Conservation (phyloP, 139 green algal genomes). For the Closterium sp. region DNA sequence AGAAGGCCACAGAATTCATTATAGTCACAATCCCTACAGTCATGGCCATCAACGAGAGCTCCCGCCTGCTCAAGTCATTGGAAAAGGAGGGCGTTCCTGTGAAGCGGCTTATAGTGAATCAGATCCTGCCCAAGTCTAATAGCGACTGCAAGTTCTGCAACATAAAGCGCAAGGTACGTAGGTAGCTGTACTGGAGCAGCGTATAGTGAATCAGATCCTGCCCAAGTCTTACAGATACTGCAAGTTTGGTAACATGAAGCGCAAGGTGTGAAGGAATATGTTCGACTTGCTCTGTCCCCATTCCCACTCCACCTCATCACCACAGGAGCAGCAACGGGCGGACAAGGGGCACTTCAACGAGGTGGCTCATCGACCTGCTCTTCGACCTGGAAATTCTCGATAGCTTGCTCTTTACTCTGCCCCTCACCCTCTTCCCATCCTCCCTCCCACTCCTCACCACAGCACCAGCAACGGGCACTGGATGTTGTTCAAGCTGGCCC, state of each 20-base stretch:
- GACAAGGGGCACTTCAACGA: no score
- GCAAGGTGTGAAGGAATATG: constrained; percentile 41
- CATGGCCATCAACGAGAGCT: constrained; percentile 89
- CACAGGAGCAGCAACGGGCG: no score
- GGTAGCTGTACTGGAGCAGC: no score
- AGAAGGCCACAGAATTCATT: constrained; percentile 84
- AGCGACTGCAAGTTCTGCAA: constrained; percentile 52
- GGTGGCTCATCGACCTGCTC: no score
- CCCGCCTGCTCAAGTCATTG: constrained; percentile 72
- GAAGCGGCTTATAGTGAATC: constrained; percentile 87
- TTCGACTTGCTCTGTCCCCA: no score
- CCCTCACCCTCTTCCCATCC: neutral
- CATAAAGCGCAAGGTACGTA: constrained; percentile 48
- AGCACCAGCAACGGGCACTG: constrained; percentile 86
- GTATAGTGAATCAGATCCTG: constrained; percentile 91
- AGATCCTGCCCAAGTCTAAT: constrained; percentile 61
- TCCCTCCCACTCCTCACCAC: neutral
- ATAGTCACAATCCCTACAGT: constrained; percentile 97
- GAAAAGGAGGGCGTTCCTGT: constrained; percentile 79
- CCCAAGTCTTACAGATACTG: constrained; percentile 36
- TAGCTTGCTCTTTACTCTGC: neutral
- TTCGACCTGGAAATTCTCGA: no score
- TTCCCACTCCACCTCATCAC: no score
- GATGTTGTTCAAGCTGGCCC: constrained; percentile 71
- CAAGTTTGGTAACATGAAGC: constrained; percentile 45